Percentiles rank a stretch among this genome's conserved stretches.
These are phyloP conservation scores for Cucumis hystrix DNA, from an alignment of 306 rosid species.

Conservation along the genomic window DNA sequence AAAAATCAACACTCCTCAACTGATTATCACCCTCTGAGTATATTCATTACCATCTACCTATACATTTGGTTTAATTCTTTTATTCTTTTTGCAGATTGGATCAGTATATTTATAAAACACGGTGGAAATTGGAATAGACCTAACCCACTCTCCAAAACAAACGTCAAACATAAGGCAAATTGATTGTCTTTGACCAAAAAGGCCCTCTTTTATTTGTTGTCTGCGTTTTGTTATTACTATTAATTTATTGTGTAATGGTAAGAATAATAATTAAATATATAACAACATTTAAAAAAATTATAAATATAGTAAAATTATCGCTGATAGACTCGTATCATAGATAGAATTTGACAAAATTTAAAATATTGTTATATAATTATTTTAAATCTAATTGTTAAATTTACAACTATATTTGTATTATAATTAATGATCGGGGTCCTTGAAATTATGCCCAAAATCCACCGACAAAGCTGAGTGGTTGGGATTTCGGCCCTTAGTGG, in stretches of 20 bases:
- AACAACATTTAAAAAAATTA: too few relatives aligned
- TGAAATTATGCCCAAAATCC: not conserved
- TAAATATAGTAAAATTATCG: too few relatives aligned
- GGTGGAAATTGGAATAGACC: not conserved
- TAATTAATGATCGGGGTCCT: not conserved
- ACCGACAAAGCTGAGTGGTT: not conserved
- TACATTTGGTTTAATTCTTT: too few relatives aligned
- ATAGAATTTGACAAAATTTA: too few relatives aligned
- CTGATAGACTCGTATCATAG: too few relatives aligned
- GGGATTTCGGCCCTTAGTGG: not conserved
- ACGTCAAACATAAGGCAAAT: conserved; percentile 2
- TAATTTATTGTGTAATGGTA: not conserved
- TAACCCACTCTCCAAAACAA: conserved; percentile 1
- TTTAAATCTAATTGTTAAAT: too few relatives aligned
- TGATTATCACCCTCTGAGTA: too few relatives aligned
- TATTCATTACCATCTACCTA: too few relatives aligned
- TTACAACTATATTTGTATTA: not conserved
- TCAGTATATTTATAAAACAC: not conserved
- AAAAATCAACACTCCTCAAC: too few relatives aligned
- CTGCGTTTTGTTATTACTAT: not conserved
- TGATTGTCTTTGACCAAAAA: not conserved
- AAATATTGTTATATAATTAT: too few relatives aligned
- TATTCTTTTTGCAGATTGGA: too few relatives aligned
- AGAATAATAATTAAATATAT: too few relatives aligned
- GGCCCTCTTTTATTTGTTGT: not conserved